Base-by-base conservation (phyloP, 2,329 filamentous ascomycete species). In the Xylariaceae sp. region DNA sequence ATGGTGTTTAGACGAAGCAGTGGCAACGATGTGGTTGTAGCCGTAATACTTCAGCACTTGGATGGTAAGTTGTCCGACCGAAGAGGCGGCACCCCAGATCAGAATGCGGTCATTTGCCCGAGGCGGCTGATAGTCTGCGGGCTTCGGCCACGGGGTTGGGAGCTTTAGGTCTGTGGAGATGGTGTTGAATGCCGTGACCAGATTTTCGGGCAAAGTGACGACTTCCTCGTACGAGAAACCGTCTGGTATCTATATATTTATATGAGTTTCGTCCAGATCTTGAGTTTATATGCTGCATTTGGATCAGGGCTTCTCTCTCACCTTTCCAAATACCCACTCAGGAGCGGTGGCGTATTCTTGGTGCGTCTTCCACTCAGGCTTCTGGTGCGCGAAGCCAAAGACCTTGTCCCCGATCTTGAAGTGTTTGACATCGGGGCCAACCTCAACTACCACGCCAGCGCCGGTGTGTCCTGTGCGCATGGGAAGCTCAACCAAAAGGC, bases 121-220 rank as follows among this genome's bases (percentile, higher is more conserved):
- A 5, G 59, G 72, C 47, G 65, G 72, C 35, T 57, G 71, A 60
- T 71, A 81, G 10, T 58, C 66, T 13, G 69, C 64, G 0, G 79
- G 78, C 36, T 78, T 76, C 0, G 82, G 83, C 81, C 82, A 86
- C 0, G 82, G 82, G 0, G 83, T 73, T 26, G 76, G 74, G 16
- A 87, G 67, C 0, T 67, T 72, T 10, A 87, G 70, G 55, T 86
- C 81, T 1, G 67, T 67, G 1, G 72, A 75, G 2, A 81, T 64
- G 4, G 80, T 72, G 63, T 87, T 81, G 65, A 85, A 81, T 9
- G 80, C 81, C 0, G 83, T 86, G 24, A 86, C 77, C 23, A 84
- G 67, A 59, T 84, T 86, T 42, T 81, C 79, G 0, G 81, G 77
- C 2, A 85, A 65, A 0, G 82, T 83, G 8, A 64, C 60, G 15